phyloP scores from a whole-genome alignment of 192 early-diverging fungal genomes.

The Podila minutissima region DNA sequence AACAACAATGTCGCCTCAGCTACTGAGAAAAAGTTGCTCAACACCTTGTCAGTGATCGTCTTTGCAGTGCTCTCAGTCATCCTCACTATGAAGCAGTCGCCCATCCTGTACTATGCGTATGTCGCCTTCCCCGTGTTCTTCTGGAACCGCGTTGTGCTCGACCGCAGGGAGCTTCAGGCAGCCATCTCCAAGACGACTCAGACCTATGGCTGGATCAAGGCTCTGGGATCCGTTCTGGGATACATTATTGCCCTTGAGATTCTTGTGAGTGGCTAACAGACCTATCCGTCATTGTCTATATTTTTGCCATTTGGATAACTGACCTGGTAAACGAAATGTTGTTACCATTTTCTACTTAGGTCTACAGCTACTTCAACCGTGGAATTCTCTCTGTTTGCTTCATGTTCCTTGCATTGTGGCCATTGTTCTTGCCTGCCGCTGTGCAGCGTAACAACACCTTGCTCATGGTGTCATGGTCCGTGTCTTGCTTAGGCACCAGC shows the following conservation, averaged over 20 bases:
- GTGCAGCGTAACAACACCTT: constrained; percentile 56
- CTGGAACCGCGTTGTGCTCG: constrained; percentile 74
- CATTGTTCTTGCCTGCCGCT: constrained; percentile 62
- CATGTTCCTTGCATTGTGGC: constrained; percentile 73
- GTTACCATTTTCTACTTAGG: constrained; percentile 50
- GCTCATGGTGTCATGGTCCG: constrained; percentile 72
- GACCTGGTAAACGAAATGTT: background rate
- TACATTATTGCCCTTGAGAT: constrained; percentile 80
- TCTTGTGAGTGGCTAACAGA: constrained; percentile 66
- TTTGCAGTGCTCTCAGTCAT: constrained; percentile 62
- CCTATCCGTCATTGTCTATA: background rate
- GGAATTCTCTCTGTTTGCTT: constrained; percentile 72
- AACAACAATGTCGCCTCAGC: constrained; percentile 12
- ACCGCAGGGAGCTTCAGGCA: constrained; percentile 36
- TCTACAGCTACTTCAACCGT: constrained; percentile 90
- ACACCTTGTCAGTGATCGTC: constrained; percentile 44
- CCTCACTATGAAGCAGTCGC: constrained; percentile 81
- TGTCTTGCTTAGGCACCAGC: constrained; percentile 75
- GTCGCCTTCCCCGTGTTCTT: constrained; percentile 87
- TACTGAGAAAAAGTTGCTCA: constrained; percentile 36
- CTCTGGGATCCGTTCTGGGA: constrained; percentile 52
- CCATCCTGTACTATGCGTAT: constrained; percentile 89
- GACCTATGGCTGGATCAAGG: constrained; percentile 27
- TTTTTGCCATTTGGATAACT: background rate
- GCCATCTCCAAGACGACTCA: constrained; percentile 23